Conservation (phyloP, 345 rosid genomes). For the Eucalyptus camaldulensis region DNA sequence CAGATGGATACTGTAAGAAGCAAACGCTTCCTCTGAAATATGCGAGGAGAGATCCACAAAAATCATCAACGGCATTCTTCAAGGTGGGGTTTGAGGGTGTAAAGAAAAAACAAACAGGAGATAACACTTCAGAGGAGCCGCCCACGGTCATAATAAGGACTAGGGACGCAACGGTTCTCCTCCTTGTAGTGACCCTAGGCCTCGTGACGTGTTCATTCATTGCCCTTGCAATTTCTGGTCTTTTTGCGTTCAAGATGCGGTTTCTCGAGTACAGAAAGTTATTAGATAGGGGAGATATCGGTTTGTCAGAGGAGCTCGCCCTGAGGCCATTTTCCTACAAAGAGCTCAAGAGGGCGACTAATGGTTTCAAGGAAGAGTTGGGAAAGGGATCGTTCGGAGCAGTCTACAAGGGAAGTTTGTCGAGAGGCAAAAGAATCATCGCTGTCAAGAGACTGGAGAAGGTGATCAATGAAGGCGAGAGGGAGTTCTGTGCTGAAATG, state of each 20-base stretch:
- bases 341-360: background rate
- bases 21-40: no score
- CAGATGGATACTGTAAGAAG: no score
- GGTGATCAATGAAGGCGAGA: background rate
- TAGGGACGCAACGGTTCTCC: no score
- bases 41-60: no score
- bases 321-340: background rate
- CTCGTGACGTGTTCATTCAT: no score
- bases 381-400: background rate
- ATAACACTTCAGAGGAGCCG: no score
- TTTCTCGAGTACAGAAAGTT: background rate
- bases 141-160: no score
- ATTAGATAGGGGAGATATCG: background rate
- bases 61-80: no score
- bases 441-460: background rate
- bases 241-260: background rate
- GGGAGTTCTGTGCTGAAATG: background rate
- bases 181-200: no score
- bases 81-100: no score
- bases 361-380: background rate
- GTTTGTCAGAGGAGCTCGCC: accelerated
- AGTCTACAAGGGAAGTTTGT: background rate
- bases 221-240: no score
- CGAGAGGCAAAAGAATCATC: accelerated
- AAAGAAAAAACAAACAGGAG: no score